Conservation (phyloP, 1,139 yeast genomes). For the Suhomyces bribrorum region DNA sequence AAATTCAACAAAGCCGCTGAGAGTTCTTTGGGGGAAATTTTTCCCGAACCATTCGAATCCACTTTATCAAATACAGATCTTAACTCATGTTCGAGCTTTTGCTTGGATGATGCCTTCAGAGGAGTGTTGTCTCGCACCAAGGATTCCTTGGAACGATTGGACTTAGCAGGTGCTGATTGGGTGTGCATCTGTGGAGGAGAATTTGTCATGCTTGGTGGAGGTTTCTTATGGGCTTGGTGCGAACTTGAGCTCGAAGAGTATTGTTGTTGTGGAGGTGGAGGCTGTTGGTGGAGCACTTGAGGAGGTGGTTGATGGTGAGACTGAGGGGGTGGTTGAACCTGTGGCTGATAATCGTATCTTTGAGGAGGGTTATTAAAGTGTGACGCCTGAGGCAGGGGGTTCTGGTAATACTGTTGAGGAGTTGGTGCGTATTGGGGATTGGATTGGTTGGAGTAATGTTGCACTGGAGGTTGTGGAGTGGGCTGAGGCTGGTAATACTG, state of each 20-base stretch:
- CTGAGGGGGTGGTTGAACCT: conserved; percentile 14
- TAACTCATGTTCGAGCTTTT: conserved; percentile 51
- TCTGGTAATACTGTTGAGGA: conserved; percentile 19
- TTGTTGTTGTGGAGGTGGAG: conserved; percentile 8
- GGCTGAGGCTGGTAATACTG: conserved; percentile 19
- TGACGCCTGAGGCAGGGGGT: conserved; percentile 11
- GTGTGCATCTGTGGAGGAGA: conserved; percentile 9
- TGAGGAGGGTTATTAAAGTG: conserved; percentile 15
- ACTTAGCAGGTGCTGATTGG: conserved; percentile 3
- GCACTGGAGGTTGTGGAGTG: conserved; percentile 17
- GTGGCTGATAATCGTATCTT: conserved; percentile 13
- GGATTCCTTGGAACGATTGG: conserved; percentile 7
- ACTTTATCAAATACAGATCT: conserved; percentile 57
- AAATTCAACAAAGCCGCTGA: conserved; percentile 64
- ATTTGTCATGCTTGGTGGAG: conserved; percentile 13
- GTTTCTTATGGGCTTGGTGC: conserved; percentile 17
- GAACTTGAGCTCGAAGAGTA: conserved; percentile 4
- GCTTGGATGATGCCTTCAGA: conserved; percentile 25
- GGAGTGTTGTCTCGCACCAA: conserved; percentile 12
- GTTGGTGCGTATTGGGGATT: conserved; percentile 18
- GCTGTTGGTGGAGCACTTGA: conserved; percentile 9
- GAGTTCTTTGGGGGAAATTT: conserved; percentile 59
- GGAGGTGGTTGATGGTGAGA: conserved; percentile 14
- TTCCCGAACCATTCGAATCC: conserved; percentile 56
- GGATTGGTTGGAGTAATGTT: conserved; percentile 9